Base-by-base conservation (phyloP, 805 yeast species). In the Kodamaea kakaduensis region DNA sequence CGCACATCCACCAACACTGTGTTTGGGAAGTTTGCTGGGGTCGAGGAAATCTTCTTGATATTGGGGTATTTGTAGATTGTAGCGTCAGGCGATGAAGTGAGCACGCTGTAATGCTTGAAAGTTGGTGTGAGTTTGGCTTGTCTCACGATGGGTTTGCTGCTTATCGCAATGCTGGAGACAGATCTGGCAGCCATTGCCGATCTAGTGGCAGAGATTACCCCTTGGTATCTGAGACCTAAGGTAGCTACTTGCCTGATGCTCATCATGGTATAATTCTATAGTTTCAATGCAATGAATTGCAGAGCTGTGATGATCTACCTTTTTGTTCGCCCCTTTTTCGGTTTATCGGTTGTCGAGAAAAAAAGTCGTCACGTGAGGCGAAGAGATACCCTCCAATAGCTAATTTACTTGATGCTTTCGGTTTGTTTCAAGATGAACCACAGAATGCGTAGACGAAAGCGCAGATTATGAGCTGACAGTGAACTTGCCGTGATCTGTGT, bases 1-100 rank as follows among this genome's bases (percentile, higher is more conserved):
- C 98, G 78, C 14, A 86, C 97, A 54, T 90, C 98, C 16, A 90
- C 79, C 24, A 90, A 61, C 26, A 86, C 69, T 23, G 72, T 61
- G 10, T 65, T 62, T 10, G 75, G 68, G 38, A 40, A 42, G 14
- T 49, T 35, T 36, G 64, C 67, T 4, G 78, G 76, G 30, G 60
- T 42, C 7, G 58, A 40, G 13, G 69, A 58, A 16, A 84, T 54
- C 18, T 51, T 46, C 47, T 66, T 66, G 49, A 84, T 66, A 9
- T 71, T 73, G 9, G 71, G 62, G 54, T 77, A 84, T 19, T 60
- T 58, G 53, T 77, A 78, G 25, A 60, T 43, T 44, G 69, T 71
- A 34, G 84, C 79, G 18, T 56, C 61, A 22, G 60, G 55, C 13
- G 58, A 50, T 17, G 56, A 55, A 9, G 69, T 46, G 40, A 67